phyloP scores from a whole-genome alignment of 1,139 yeast genomes.

The Lodderomyces theae region DNA sequence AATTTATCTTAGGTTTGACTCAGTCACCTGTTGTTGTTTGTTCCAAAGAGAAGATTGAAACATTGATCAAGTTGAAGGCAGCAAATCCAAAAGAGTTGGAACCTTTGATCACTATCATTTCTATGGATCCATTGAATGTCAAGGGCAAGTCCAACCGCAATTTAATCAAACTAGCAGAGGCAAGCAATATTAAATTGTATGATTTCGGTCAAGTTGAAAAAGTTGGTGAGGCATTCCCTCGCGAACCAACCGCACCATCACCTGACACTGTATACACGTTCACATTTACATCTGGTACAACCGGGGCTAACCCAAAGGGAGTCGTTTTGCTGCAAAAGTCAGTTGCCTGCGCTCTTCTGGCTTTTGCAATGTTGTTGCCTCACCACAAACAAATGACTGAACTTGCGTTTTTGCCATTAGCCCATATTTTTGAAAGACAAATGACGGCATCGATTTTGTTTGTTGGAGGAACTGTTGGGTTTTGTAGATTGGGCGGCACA shows the following conservation, averaged over 20 bases:
- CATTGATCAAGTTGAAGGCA: constrained; percentile 27
- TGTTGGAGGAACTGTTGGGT: constrained; percentile 41
- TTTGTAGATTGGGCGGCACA: constrained; percentile 43
- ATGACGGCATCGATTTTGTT: constrained; percentile 27
- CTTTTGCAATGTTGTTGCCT: constrained; percentile 12
- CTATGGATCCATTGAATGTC: constrained; percentile 34
- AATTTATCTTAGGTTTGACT: constrained; percentile 33
- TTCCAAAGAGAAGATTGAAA: constrained; percentile 29
- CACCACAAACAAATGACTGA: constrained; percentile 17
- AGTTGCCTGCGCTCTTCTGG: constrained; percentile 24
- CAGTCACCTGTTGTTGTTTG: constrained; percentile 36
- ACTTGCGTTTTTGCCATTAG: constrained; percentile 31
- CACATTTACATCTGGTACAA: constrained; percentile 44
- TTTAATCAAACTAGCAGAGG: constrained; percentile 23
- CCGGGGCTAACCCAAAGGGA: constrained; percentile 43
- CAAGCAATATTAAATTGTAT: constrained; percentile 23
- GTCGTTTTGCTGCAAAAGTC: constrained; percentile 33
- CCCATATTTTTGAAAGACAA: constrained; percentile 43
- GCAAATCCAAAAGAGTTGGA: constrained; percentile 24
- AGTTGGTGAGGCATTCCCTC: constrained; percentile 26
- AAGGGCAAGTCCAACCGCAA: constrained; percentile 14
- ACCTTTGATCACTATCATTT: constrained; percentile 29
- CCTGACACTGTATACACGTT: constrained; percentile 35
- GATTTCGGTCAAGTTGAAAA: constrained; percentile 34
- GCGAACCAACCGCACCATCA: constrained; percentile 24